Base-by-base conservation (phyloP, 176 grass and related monocot genomes). In the Cenchrus fungigraminus region DNA sequence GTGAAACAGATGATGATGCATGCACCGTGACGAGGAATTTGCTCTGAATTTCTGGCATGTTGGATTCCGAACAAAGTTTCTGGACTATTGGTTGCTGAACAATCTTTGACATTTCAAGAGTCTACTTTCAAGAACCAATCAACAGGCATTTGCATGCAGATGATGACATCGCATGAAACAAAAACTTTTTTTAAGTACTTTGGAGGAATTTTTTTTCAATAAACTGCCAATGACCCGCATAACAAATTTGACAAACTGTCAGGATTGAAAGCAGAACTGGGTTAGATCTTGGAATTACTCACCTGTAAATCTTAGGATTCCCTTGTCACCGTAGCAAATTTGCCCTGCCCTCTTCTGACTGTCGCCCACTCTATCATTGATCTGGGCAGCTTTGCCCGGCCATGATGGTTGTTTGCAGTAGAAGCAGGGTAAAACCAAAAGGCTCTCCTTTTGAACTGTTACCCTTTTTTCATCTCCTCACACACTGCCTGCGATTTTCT, bases 401-500 rank as follows among this genome's bases (percentile, higher is more conserved):
- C 77, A 89, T 81, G 64, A 89, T 77, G 78, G 22, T 76, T 77
- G 32, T 62, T 77, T 77, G 82, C 82, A 37, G 70, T 69, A 69
- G 44, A 85, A 75, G 77, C 12, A 54, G 61, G 52, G 82, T 44
- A 32, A 80, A 80, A 85, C 76, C 77, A 89, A 89, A 89, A 89
- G 83, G 54, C 63, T 34, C 63, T 63, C 47, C 65, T 64, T 86
- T 85, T 71, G 81, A 31, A 15, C 83, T 62, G 66, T 75, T 56
- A 29, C 44, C 55, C 43, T 63, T 49, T 78, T 74, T 86, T 85
- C 37, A 77, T 85, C 77, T 75, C 77, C 37, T 54, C 40, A 2
- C 25, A 72, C n/a, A 51, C 71, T 47, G 43, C 40, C 9, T 6
- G 58, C 13, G 53, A 22, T 73, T 37, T 57, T 44, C 51, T 43